phyloP scores from a whole-genome alignment of 169 alveolate genomes.

The Cryptosporidium ubiquitum region DNA sequence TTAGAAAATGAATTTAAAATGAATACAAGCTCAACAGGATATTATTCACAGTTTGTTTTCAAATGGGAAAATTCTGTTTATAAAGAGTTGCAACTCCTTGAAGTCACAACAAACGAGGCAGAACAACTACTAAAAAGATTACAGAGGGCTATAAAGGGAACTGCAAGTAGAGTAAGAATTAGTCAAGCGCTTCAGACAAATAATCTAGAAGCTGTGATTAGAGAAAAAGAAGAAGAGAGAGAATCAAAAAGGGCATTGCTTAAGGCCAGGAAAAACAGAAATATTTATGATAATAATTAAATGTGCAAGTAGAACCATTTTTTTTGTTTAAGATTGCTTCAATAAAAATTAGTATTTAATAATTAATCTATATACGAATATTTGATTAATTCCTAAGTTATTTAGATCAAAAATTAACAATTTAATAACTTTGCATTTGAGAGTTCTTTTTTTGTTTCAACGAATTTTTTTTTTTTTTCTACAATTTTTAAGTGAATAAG shows the following conservation, averaged over 20 bases:
- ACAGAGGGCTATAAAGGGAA: constrained; percentile 50
- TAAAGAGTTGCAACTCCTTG: constrained; percentile 58
- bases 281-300: not conserved
- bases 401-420: no score
- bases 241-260: constrained; percentile 45
- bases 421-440: no score
- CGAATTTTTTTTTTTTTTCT: no score
- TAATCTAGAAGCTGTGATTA: constrained; percentile 67
- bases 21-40: constrained; percentile 31
- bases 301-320: not conserved
- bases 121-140: constrained; percentile 57
- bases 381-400: no score
- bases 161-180: constrained; percentile 41
- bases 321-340: not conserved
- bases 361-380: not conserved
- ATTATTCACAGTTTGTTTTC: constrained; percentile 51
- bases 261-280: constrained; percentile 48
- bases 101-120: constrained; percentile 58
- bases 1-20: constrained; percentile 37
- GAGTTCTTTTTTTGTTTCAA: not conserved
- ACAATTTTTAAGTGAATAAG: not conserved
- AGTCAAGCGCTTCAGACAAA: constrained; percentile 49
- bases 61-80: constrained; percentile 53
- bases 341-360: not conserved
- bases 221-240: constrained; percentile 71